Base-by-base conservation (phyloP, 2,329 filamentous ascomycete species). In the Colletotrichum echinochloae region DNA sequence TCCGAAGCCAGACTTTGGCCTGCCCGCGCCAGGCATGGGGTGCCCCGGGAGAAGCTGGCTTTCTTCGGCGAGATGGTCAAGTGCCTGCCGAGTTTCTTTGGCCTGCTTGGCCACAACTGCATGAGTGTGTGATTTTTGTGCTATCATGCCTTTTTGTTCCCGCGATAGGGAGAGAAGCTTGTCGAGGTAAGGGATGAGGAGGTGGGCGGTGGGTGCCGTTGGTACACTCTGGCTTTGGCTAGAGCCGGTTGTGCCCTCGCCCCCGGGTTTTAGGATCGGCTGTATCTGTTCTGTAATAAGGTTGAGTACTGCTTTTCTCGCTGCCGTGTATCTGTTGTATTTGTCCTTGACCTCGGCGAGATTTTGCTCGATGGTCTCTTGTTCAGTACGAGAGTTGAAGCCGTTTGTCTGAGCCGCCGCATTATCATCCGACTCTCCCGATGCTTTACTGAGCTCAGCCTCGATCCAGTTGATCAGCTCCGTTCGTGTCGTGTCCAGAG, bases 391-490 rank as follows among this genome's bases (percentile, higher is more conserved):
- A 20, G 74, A 74, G 39, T 76, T 67, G 16, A 73, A 65, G 54
- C 71, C n/a, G 65, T 61, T 74, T 72, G 16, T 76, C 76, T 65
- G 54, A 9, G 61, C 39, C 20, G 30, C 16, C 5, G 74, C 63
- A 28, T 73, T 73, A 7, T 77, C 76, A 5, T 75, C 72, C 12
- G 54, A 57, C 0, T 76, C 75, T 7, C 79, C 80, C 5, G 84
- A 82, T 1, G 88, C 87, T 65, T 87, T 88, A 61, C 83, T 81
- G 28, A 92, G 79, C 76, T 91, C 90, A 6, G 80, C 81, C 77
- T 92, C 90, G 66, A 92, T 90, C 90, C 90, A 92, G 66, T 79
- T 83, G 69, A 92, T 91, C 60, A 92, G 83, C 72, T 88, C 87
- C 61, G 86, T 85, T 20, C 90, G 84, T 14, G 89, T 88, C 9